Percentiles rank a stretch among this genome's conserved stretches.
These are phyloP conservation scores for Neocucurbitaria cava DNA, from an alignment of 2,329 filamentous ascomycete species.

Conservation along the genomic window DNA sequence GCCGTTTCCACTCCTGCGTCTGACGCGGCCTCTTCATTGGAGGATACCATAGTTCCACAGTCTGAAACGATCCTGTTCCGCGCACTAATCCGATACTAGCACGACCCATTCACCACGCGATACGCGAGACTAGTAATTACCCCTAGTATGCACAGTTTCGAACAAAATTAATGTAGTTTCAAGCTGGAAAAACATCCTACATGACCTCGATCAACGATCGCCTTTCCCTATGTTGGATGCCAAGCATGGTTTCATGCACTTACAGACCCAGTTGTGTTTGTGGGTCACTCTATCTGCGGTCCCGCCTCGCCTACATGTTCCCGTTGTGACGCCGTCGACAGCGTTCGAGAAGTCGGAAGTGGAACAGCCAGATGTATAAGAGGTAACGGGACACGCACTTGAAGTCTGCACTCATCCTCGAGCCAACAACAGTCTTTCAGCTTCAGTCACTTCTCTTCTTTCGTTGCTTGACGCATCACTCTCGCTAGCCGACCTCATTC, in stretches of 20 bases:
- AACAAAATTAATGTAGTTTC: slow-evolving; percentile 20
- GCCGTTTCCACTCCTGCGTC: neutral
- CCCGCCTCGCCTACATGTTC: neutral
- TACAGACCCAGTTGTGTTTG: slow-evolving; percentile 3
- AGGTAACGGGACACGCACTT: slow-evolving; percentile 5
- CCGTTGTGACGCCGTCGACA: slow-evolving; percentile 7
- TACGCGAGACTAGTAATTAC: slow-evolving; percentile 14
- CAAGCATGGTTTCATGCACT: slow-evolving; percentile 13
- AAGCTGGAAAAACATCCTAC: slow-evolving; percentile 7
- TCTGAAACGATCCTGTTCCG: slow-evolving; percentile 13
- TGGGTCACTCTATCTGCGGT: slow-evolving; percentile 11
- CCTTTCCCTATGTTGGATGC: slow-evolving; percentile 7
- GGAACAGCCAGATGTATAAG: slow-evolving; percentile 18
- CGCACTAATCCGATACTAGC: slow-evolving; percentile 5
- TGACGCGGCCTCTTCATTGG: slow-evolving; percentile 5
- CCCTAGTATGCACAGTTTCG: slow-evolving; percentile 22
- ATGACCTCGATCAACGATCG: slow-evolving; percentile 12
- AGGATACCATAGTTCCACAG: slow-evolving; percentile 4
- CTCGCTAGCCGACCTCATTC: slow-evolving; percentile 22
- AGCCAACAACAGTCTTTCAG: slow-evolving; percentile 25
- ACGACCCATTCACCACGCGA: slow-evolving; percentile 5
- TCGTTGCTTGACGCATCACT: slow-evolving; percentile 30
- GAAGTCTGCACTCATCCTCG: slow-evolving; percentile 20
- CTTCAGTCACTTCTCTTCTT: slow-evolving; percentile 13
- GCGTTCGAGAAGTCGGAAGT: slow-evolving; percentile 6